Evolutionary conservation across 2,329 filamentous ascomycete genomes (phyloP).

Genomic region (Sordariomycetes sp.): DNA sequence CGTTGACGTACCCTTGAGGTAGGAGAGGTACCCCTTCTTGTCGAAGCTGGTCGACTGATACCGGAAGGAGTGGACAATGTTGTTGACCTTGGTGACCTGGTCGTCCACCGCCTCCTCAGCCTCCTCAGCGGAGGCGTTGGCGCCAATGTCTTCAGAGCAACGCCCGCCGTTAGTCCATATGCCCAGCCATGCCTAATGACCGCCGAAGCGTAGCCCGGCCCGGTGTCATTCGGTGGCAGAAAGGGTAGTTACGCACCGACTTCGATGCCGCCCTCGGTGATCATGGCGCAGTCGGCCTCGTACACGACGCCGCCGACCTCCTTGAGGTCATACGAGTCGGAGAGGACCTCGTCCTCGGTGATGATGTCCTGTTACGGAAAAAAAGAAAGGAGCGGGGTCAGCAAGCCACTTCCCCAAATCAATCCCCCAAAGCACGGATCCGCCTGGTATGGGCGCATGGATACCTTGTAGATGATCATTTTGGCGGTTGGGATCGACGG

Average conservation of each 20-base stretch:
- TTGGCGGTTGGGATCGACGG: slow-evolving; percentile 27
- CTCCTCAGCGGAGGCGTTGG: slow-evolving; percentile 94
- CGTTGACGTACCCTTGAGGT: slow-evolving; percentile 64
- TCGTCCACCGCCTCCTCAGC: slow-evolving; percentile 67
- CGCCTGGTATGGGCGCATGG: slow-evolving; percentile 4
- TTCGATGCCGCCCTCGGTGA: slow-evolving; percentile 61
- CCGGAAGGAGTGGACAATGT: slow-evolving; percentile 88
- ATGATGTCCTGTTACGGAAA: slow-evolving; percentile 57
- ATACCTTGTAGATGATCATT: slow-evolving; percentile 66
- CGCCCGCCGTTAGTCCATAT: not conserved
- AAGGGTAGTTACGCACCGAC: slow-evolving; percentile 44
- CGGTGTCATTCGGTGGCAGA: not conserved
- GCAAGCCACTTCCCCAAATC: slow-evolving; percentile 3
- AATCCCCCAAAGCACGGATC: slow-evolving; percentile 4
- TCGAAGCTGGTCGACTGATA: slow-evolving; percentile 65
- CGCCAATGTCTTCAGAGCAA: slow-evolving; percentile 57
- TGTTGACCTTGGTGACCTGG: slow-evolving; percentile 62
- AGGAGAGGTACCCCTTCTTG: slow-evolving; percentile 73
- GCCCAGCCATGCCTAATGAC: not conserved
- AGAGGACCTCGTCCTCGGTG: slow-evolving; percentile 89
- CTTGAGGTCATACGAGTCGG: slow-evolving; percentile 82
- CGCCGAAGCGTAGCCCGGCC: not conserved
- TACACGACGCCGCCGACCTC: slow-evolving; percentile 68
- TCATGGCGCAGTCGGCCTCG: slow-evolving; percentile 87
- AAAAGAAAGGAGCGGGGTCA: slow-evolving; percentile 13